Base-by-base conservation (phyloP, 2,329 filamentous ascomycete species). In the Alternaria solani region DNA sequence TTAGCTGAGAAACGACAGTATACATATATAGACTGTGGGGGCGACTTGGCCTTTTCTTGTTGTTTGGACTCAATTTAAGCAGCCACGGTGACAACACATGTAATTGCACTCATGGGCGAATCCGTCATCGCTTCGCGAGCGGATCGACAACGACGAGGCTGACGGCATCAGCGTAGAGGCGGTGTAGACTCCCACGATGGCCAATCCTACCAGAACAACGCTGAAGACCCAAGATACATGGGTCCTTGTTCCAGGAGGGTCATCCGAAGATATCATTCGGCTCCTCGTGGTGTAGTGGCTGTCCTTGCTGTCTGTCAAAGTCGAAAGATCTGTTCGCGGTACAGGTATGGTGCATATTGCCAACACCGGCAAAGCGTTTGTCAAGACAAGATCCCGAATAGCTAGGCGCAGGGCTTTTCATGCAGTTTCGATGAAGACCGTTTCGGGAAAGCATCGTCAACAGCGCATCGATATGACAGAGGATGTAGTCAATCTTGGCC, bases 131-230 rank as follows among this genome's bases (percentile, higher is more conserved):
- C 28, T 32, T 47, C 9, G 28, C 26, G 18, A 7, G 6, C n/a
- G 26, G 38, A 36, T 18, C 7, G 36, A 39, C 53, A 43, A 28
- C 30, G 20, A 51, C 42, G 46, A 62, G 59, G 55, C 58, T 51
- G 60, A 55, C 7, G 41, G 30, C 25, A 32, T 3, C 38, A 36
- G 38, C 14, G 12, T 48, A 18, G 23, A 44, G 57, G 59, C 59
- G 59, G 59, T 62, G 59, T 55, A 48, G 32, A 20, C 14, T 28
- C 5, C n/a, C 7, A 38, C 20, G 28, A 18, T n/a, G 20, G 30
- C 59, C 59, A 62, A 62, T 62, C 32, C 25, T 20, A 32, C 41
- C 11, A 34, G 32, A 56, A 47, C 59, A 62, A 59, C 59, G 32
- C 46, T 12, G 25, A 51, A 30, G n/a, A 25, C 23, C 12, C 30